A percentile compares a stretch with the other conserved stretches of the same genome.
phyloP scores from a whole-genome alignment of 1,284 basidiomycete species.

The Trichosporon coremiiforme region DNA sequence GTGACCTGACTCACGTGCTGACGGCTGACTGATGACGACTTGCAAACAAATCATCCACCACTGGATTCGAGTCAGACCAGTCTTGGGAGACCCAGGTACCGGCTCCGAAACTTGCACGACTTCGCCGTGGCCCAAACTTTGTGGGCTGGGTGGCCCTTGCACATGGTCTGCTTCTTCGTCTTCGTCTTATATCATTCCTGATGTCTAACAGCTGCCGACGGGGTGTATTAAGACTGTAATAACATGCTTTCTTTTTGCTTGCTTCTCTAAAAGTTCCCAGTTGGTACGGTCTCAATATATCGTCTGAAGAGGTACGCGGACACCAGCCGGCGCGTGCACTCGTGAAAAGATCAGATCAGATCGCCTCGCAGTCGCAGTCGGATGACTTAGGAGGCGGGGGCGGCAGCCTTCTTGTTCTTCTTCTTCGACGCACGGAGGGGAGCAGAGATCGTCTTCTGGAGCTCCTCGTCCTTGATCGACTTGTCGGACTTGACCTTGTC shows the following conservation, averaged over 20 bases:
- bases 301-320: neutral
- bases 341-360: constrained; percentile 11
- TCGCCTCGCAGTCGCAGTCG: neutral
- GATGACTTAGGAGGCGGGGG: constrained; percentile 37
- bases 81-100: neutral
- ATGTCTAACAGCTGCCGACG: neutral
- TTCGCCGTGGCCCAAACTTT: neutral
- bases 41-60: neutral
- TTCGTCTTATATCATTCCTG: neutral
- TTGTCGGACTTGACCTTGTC: constrained; percentile 77
- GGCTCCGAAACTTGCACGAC: neutral
- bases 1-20: neutral
- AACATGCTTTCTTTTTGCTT: constrained; percentile 1
- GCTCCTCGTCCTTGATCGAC: constrained; percentile 80
- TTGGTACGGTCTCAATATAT: constrained; percentile 4
- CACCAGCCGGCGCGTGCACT: constrained; percentile 4
- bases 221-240: neutral
- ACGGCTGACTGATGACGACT: neutral
- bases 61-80: neutral
- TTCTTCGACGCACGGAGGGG: constrained; percentile 88
- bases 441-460: constrained; percentile 75
- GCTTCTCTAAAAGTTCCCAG: constrained; percentile 16
- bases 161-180: neutral
- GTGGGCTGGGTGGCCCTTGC: neutral
- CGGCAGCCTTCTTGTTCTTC: constrained; percentile 76